Evolutionary conservation across 164 flowering plant genomes (phyloP), one percentile per base, ranked within the genome.

Genomic region (Amborella trichopoda): DNA sequence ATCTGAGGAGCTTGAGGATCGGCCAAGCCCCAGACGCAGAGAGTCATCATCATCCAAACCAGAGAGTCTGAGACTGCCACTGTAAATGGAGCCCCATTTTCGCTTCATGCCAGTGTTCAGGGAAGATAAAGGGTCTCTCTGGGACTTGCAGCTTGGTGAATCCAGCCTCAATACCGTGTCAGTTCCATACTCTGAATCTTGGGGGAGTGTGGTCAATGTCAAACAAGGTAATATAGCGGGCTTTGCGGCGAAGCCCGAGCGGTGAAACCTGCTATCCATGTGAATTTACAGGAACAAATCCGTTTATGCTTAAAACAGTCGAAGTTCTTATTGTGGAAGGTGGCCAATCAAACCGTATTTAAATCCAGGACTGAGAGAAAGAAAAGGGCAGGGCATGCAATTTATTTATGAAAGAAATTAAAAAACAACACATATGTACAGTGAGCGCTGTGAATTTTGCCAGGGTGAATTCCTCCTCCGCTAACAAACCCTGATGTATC

Each of bases 401-500:
- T 70, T 76, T 67, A 76, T 67, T 67, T 9, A 16, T 38, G 16
- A 38, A 16, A 38, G 41, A 10, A 38, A 2, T 2, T 6, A 16
- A 6, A 22, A 38, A 19, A 6, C 41, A 19, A 38, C 20, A 22
- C 6, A 38, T n/a, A n/a, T n/a, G n/a, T n/a, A n/a, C n/a, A n/a
- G n/a, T n/a, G n/a, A n/a, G n/a, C n/a, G n/a, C n/a, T n/a, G n/a
- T n/a, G 46, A 63, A 56, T 60, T 53, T 48, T 28, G 26, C 32
- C 59, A 41, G 63, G 49, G 65, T 25, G 56, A 39, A 61, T 59
- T 46, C 72, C 72, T 58, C 95, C 97, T 67, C 97, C 95, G 44
- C 97, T 90, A 20, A 90, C 97, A 64, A 90, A 86, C 61, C 97
- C 97, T 19, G 94, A 86, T n/a, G 97, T 89, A 56, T 89, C 97